phyloP scores from a whole-genome alignment of 306 rosid genomes.

The Cucumis hystrix region DNA sequence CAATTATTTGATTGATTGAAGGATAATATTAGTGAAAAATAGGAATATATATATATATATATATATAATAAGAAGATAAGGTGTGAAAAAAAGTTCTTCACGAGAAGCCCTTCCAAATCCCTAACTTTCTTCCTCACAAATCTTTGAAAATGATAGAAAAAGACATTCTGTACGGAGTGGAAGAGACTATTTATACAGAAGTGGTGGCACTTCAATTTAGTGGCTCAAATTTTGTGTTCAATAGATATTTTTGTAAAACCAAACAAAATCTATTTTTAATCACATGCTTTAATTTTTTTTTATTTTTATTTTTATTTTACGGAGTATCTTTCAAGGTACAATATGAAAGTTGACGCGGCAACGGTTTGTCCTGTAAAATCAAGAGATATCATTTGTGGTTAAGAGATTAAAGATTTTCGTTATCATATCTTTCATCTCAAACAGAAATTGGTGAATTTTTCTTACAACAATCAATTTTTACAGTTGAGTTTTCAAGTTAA shows the following conservation, averaged over 20 bases:
- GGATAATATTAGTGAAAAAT: background rate
- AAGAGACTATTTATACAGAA: background rate
- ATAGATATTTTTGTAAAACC: background rate
- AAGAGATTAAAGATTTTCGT: no score
- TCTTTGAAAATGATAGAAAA: background rate
- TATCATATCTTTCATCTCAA: background rate
- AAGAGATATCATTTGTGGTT: no score
- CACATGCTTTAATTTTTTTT: background rate
- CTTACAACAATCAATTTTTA: no score
- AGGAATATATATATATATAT: no score
- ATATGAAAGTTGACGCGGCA: no score
- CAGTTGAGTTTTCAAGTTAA: background rate
- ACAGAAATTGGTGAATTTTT: no score
- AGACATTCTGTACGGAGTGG: background rate
- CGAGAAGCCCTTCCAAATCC: background rate
- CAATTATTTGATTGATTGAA: background rate
- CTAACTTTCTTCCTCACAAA: background rate
- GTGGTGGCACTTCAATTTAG: background rate
- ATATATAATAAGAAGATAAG: background rate
- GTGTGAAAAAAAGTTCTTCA: background rate
- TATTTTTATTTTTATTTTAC: background rate
- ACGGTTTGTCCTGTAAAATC: no score
- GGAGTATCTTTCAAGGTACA: background rate
- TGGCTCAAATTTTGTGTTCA: background rate
- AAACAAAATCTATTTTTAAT: background rate